Evolutionary conservation across 2,329 filamentous ascomycete species (phyloP).

Genomic region (Myriosclerotinia duriaeana): DNA sequence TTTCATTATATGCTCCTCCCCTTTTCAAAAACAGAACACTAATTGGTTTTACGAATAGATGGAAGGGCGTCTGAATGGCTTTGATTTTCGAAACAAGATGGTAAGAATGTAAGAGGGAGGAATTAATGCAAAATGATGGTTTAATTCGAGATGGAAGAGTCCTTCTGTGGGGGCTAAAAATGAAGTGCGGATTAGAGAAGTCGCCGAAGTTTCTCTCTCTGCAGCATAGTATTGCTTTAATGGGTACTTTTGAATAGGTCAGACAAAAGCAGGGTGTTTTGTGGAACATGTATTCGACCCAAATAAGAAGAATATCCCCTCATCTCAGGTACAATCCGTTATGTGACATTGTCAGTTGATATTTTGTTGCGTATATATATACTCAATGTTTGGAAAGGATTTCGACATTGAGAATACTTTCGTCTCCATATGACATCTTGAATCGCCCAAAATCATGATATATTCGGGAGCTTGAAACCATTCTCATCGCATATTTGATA

Average conservation of each 20-base stretch:
- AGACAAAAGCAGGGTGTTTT: background rate
- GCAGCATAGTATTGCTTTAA: background rate
- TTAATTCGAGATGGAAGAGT: background rate
- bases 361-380: background rate
- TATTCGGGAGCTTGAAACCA: background rate
- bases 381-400: background rate
- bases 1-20: background rate
- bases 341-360: background rate
- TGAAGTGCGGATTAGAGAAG: background rate
- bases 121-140: background rate
- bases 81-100: constrained; percentile 29
- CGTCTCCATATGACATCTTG: background rate
- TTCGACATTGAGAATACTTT: background rate
- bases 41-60: constrained; percentile 23
- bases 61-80: constrained; percentile 30
- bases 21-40: constrained; percentile 14
- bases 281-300: no score
- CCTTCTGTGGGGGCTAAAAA: background rate
- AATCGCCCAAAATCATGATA: background rate
- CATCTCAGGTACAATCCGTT: background rate
- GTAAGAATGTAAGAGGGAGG: background rate
- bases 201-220: background rate
- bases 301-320: background rate
- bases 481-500: background rate
- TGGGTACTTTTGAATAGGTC: background rate